Conservation (phyloP, 257 asterid species). For the Solanum gracilifrons region DNA sequence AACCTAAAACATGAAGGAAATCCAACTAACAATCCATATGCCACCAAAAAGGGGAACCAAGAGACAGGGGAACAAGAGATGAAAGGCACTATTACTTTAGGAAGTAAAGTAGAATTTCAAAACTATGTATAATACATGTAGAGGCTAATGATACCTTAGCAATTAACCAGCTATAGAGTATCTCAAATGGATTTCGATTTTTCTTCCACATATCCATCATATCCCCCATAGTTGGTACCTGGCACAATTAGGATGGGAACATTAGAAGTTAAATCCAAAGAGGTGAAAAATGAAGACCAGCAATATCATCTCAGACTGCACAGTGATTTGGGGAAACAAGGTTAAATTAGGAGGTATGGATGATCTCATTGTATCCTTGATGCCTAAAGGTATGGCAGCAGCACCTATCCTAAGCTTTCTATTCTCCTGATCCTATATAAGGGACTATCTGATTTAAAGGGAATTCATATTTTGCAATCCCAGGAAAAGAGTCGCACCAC, state of each 20-base stretch:
- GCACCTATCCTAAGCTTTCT: neutral
- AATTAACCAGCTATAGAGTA: constrained; percentile 92
- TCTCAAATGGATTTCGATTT: constrained; percentile 67
- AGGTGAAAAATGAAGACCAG: neutral
- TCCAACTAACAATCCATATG: neutral
- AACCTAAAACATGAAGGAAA: constrained; percentile 36
- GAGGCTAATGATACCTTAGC: constrained; percentile 52
- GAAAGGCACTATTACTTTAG: neutral
- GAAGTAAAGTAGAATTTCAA: neutral
- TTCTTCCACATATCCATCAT: constrained; percentile 92
- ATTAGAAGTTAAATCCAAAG: neutral
- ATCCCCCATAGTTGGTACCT: constrained; percentile 78
- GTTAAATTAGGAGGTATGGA: neutral
- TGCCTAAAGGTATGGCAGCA: neutral
- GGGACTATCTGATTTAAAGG: neutral
- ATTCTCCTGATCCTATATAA: neutral
- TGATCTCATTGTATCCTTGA: neutral
- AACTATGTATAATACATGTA: neutral
- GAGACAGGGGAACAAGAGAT: neutral
- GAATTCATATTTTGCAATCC: neutral
- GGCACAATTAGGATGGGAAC: neutral
- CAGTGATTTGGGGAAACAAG: neutral
- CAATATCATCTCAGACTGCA: neutral
- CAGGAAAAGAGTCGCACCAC: neutral
- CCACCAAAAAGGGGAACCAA: neutral